These are phyloP conservation scores for Ailanthus altissimus DNA, from an alignment of 345 rosid species.

Conservation along the genomic window DNA sequence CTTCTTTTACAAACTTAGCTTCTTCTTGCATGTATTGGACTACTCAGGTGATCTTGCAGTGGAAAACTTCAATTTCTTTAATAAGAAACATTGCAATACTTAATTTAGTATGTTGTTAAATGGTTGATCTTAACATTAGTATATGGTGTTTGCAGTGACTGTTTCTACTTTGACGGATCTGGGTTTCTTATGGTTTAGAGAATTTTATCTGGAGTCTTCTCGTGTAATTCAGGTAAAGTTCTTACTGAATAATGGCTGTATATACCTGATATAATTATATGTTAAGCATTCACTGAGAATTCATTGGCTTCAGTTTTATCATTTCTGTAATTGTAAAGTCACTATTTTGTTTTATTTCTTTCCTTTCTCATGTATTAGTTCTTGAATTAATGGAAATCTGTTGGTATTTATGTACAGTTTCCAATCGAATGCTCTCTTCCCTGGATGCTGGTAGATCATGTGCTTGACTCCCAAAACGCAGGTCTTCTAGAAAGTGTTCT, in stretches of 20 bases:
- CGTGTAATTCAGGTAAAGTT: slow-evolving; percentile 92
- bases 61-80: background rate
- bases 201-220: slow-evolving; percentile 98
- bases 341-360: background rate
- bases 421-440: slow-evolving; percentile 99
- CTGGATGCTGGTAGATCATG: slow-evolving; percentile 95
- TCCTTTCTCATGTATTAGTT: slow-evolving; percentile 9
- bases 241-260: background rate
- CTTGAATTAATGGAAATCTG: slow-evolving; percentile 8
- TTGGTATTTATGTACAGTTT: slow-evolving; percentile 56
- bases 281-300: background rate
- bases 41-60: slow-evolving; percentile 62
- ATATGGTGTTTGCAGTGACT: slow-evolving; percentile 63
- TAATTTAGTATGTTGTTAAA: background rate
- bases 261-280: background rate
- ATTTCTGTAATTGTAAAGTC: background rate
- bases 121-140: background rate
- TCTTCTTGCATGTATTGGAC: slow-evolving; percentile 94
- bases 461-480: slow-evolving; percentile 74
- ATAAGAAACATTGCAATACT: background rate
- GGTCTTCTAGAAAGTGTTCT: slow-evolving; percentile 93
- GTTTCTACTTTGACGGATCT: slow-evolving; percentile 83
- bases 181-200: slow-evolving; percentile 99
- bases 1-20: slow-evolving; percentile 97
- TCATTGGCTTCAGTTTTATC: slow-evolving; percentile 7